phyloP scores from a whole-genome alignment of 805 yeast species.

The Saccharomycopsis fodiens region DNA sequence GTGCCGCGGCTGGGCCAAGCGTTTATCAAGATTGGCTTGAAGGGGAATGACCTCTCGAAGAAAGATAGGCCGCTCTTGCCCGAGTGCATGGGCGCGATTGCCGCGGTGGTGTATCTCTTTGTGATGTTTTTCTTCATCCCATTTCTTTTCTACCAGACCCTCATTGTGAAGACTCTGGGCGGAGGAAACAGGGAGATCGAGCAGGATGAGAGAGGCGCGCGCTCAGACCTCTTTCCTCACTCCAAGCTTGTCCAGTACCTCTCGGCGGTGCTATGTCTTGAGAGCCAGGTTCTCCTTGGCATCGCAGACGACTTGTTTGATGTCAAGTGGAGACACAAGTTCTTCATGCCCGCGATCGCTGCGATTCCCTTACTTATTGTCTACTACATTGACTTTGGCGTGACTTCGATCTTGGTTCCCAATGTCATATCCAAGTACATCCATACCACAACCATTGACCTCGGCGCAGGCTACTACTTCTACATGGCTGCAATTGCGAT shows the following conservation, averaged over 20 bases:
- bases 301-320: constrained; percentile 93
- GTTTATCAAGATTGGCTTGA: constrained; percentile 73
- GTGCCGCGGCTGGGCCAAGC: constrained; percentile 63
- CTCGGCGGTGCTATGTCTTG: constrained; percentile 75
- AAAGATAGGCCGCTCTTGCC: constrained; percentile 68
- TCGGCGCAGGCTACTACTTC: constrained; percentile 71
- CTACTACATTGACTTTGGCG: constrained; percentile 89
- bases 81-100: constrained; percentile 88
- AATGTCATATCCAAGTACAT: constrained; percentile 39
- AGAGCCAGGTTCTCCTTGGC: constrained; percentile 79
- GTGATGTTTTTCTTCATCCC: constrained; percentile 83
- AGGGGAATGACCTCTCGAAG: constrained; percentile 80
- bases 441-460: constrained; percentile 42
- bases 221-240: constrained; percentile 53
- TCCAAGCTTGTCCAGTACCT: constrained; percentile 77
- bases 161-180: constrained; percentile 51
- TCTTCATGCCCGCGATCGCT: constrained; percentile 90
- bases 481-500: constrained; percentile 92
- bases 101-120: constrained; percentile 74
- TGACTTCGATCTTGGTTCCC: constrained; percentile 82
- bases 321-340: constrained; percentile 95
- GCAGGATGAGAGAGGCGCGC: constrained; percentile 8
- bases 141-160: constrained; percentile 70
- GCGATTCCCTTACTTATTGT: constrained; percentile 86
- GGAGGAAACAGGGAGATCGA: constrained; percentile 49